Conservation (phyloP, 495 filamentous ascomycete species). For the Aspergillus kassunensis region DNA sequence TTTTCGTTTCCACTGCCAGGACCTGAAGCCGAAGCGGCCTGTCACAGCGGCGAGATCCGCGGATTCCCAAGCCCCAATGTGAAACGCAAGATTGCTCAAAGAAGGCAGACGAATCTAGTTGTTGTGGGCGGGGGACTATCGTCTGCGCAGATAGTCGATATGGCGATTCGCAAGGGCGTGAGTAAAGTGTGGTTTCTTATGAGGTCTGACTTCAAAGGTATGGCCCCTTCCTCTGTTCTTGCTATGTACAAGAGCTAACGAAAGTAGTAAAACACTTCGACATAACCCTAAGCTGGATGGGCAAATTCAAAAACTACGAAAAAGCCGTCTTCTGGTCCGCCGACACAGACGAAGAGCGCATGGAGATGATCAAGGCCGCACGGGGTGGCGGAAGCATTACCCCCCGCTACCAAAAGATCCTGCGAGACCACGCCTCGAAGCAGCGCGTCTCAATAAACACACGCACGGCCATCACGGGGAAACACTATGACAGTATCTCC, state of each 20-base stretch:
- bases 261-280: conserved; percentile 59
- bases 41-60: conserved; percentile 54
- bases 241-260: background rate
- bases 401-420: conserved; percentile 51
- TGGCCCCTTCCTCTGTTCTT: background rate
- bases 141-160: conserved; percentile 56
- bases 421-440: conserved; percentile 44
- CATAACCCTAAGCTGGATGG: conserved; percentile 59
- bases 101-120: conserved; percentile 48
- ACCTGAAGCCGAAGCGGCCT: conserved; percentile 43
- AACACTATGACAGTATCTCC: conserved; percentile 30
- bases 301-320: conserved; percentile 62
- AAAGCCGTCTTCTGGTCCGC: conserved; percentile 61
- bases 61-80: conserved; percentile 45
- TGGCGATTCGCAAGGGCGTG: conserved; percentile 50
- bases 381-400: conserved; percentile 62
- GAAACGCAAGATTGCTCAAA: conserved; percentile 41
- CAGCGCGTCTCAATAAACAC: conserved; percentile 46
- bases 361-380: conserved; percentile 52
- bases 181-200: conserved; percentile 55
- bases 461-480: conserved; percentile 41
- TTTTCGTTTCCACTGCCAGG: conserved; percentile 23
- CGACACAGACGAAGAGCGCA: conserved; percentile 55
- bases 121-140: conserved; percentile 61
- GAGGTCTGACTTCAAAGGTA: conserved; percentile 52